A percentile compares a stretch with the other conserved stretches of the same genome.
Evolutionary conservation across 108 stramenopile species (phyloP).

Genomic region (Nitzschia sp.): DNA sequence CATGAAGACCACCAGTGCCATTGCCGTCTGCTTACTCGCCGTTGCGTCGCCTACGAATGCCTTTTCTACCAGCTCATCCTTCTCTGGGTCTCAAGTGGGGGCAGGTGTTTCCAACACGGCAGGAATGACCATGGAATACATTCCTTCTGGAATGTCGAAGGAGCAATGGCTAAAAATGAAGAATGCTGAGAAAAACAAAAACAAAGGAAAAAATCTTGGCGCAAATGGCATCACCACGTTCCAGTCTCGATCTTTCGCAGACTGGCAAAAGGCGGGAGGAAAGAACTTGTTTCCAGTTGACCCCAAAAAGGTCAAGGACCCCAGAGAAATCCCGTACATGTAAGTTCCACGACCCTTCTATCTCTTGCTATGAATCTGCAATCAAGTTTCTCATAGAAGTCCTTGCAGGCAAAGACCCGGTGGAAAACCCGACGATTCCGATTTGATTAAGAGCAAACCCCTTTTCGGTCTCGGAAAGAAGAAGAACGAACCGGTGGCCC

Average conservation of each 20-base stretch:
- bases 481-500: constrained; percentile 43
- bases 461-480: constrained; percentile 53
- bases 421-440: constrained; percentile 73
- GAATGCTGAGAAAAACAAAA: constrained; percentile 69
- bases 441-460: constrained; percentile 53
- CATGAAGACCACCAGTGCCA: constrained; percentile 48
- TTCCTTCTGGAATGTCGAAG: constrained; percentile 75
- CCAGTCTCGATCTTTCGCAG: constrained; percentile 75
- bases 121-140: constrained; percentile 67
- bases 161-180: constrained; percentile 85
- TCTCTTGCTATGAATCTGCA: background rate
- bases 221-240: constrained; percentile 83
- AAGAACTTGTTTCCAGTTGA: constrained; percentile 88
- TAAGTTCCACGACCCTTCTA: constrained; percentile 14
- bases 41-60: constrained; percentile 36
- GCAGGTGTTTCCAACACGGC: constrained; percentile 26
- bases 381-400: background rate
- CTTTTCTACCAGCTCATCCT: constrained; percentile 46
- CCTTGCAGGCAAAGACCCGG: constrained; percentile 65
- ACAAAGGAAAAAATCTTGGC: constrained; percentile 82
- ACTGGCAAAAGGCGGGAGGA: constrained; percentile 89
- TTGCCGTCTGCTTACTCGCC: constrained; percentile 24
- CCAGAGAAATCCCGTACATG: constrained; percentile 88
- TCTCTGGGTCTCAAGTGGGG: constrained; percentile 50
- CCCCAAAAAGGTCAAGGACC: constrained; percentile 72